A percentile compares a stretch with the other conserved stretches of the same genome.
Conservation (phyloP, 1,284 basidiomycete genomes). For the Trametes pubescens region DNA sequence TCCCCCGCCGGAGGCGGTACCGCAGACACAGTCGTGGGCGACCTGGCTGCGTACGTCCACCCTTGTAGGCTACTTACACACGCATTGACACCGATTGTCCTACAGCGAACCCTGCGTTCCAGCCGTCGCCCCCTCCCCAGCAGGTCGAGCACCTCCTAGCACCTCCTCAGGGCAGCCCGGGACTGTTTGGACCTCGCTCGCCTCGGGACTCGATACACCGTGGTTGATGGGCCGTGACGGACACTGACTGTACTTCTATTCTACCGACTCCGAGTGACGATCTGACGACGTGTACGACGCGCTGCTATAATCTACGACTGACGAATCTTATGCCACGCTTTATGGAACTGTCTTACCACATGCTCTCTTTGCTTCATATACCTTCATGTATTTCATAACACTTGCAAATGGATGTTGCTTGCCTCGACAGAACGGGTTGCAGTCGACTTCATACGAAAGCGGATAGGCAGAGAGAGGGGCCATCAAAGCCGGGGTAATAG, state of each 20-base stretch:
- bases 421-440: not conserved
- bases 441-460: not conserved
- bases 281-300: conserved; percentile 23
- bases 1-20: conserved; percentile 34
- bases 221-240: conserved; percentile 16
- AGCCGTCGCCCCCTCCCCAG: conserved; percentile 52
- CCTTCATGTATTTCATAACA: conserved; percentile 19
- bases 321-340: conserved; percentile 10
- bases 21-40: conserved; percentile 56
- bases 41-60: conserved; percentile 72
- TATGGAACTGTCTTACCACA: conserved; percentile 10
- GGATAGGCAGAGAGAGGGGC: not conserved
- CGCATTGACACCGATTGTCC: conserved; percentile 2
- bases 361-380: conserved; percentile 21
- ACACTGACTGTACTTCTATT: conserved; percentile 9
- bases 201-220: conserved; percentile 50
- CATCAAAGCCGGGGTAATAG: conserved; percentile 17
- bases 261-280: conserved; percentile 14
- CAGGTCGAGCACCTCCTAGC: conserved; percentile 56
- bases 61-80: not conserved
- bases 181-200: conserved; percentile 71
- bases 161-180: conserved; percentile 62
- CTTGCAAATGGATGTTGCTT: conserved; percentile 13
- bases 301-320: conserved; percentile 21
- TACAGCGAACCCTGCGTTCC: conserved; percentile 34